phyloP scores from a whole-genome alignment of 202 grass and related monocot genomes.

The Panicum virgatum region DNA sequence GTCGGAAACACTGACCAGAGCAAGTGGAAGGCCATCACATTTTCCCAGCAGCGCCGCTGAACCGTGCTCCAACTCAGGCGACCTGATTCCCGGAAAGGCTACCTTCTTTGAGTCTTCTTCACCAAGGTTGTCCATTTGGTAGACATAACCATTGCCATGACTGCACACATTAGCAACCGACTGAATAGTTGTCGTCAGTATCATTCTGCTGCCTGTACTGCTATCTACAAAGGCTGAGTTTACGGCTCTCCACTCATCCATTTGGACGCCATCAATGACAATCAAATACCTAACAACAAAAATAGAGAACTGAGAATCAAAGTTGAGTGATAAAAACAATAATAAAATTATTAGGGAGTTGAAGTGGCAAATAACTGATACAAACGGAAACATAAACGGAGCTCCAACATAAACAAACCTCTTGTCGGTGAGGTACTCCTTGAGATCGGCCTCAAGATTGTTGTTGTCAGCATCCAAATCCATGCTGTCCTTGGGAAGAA shows the following conservation, averaged over 20 bases:
- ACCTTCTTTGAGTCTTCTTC: slow-evolving; percentile 38
- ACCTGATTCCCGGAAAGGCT: slow-evolving; percentile 1
- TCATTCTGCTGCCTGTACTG: slow-evolving; percentile 30
- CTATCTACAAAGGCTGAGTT: slow-evolving; percentile 13
- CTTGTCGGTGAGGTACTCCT: slow-evolving; percentile 11
- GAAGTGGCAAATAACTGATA: neutral
- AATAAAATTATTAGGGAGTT: neutral
- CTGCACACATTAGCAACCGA: slow-evolving; percentile 27
- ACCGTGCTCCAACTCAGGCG: slow-evolving; percentile 35
- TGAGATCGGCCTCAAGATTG: neutral
- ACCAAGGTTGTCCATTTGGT: slow-evolving; percentile 37
- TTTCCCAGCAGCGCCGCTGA: slow-evolving; percentile 10
- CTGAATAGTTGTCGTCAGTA: slow-evolving; percentile 38
- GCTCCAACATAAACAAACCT: too few species aligned
- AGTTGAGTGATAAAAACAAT: neutral
- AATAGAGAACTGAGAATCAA: neutral
- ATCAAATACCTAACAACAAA: slow-evolving; percentile 35
- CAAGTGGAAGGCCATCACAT: slow-evolving; percentile 46
- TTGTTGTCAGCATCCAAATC: neutral
- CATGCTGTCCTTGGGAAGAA: neutral
- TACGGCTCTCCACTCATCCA: slow-evolving; percentile 28
- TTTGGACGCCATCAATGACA: slow-evolving; percentile 32
- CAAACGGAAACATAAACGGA: neutral
- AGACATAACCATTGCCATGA: slow-evolving; percentile 43
- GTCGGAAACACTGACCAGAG: slow-evolving; percentile 38